Base-by-base conservation (phyloP, 495 filamentous ascomycete genomes). In the Daldinia caldariorum region DNA sequence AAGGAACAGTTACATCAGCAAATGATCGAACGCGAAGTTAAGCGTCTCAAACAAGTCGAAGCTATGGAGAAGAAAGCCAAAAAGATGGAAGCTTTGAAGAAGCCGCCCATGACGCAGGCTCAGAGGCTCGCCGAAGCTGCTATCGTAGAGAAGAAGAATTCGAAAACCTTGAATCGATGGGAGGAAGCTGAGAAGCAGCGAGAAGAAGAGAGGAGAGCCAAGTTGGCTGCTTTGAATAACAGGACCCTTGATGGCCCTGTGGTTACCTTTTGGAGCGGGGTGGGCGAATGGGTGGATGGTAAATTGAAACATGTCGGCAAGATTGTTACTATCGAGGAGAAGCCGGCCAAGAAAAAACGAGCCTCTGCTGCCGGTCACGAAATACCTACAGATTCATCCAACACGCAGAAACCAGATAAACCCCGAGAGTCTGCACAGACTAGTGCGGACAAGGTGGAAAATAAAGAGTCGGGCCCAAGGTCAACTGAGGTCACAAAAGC, bases 101-200 rank as follows among this genome's bases (percentile, higher is more conserved):
- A 88, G 69, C 91, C 91, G 9, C 83, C 89, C 51, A 91, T 97
- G 91, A 96, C 93, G 22, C 95, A 97, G 77, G 91, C 83, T n/a
- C 89, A 97, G 66, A 89, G 92, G 37, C 82, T 99, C 43, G 88
- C 87, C 12, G 92, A 97, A 77, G 95, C 94, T 22, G 93, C 89
- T 29, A 81, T 89, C 70, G 87, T 94, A 32, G 94, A 97, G 77
- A 89, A 89, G 78, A 81, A 87, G 64, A 99, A 97, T 73, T 86
- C 90, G 56, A 97, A 94, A 83, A 97, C 92, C 82, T 79, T 99
- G 72, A 97, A 93, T 72, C 86, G 91, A 41, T 99, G 95, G 94
- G 94, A 98, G 79, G 91, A 92, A 76, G 89, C 90, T 13, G 95
- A 99, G 81, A 92, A 91, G 80, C 86, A 88, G 72, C 87, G 94